These are phyloP conservation scores for Solanum paucissectum DNA, from an alignment of 257 asterid species.

Conservation along the genomic window DNA sequence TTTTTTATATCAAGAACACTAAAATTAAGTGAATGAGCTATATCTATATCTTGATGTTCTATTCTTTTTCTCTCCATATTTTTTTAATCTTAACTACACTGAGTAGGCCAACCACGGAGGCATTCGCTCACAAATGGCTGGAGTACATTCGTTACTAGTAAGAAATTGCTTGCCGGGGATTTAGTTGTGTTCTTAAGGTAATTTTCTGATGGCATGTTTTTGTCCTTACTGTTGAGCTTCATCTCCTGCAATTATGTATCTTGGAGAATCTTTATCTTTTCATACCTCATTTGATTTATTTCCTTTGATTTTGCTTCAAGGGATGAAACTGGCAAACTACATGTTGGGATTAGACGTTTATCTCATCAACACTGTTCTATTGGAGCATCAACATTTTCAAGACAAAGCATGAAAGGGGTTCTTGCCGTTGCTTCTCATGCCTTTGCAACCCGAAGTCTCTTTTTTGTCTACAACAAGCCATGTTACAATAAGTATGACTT, in stretches of 20 bases:
- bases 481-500: background rate
- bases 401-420: background rate
- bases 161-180: slow-evolving; percentile 61
- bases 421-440: slow-evolving; percentile 3
- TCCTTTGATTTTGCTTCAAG: background rate
- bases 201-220: background rate
- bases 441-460: background rate
- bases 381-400: background rate
- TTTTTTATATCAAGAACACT: background rate
- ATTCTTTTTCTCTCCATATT: background rate
- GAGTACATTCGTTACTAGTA: slow-evolving; percentile 59
- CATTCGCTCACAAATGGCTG: slow-evolving; percentile 77
- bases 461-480: slow-evolving; percentile 1
- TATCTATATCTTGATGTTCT: background rate
- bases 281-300: background rate
- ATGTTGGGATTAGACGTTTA: slow-evolving; percentile 9
- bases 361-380: background rate
- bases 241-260: background rate
- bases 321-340: slow-evolving; percentile 3
- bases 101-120: slow-evolving; percentile 66
- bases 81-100: background rate
- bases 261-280: background rate
- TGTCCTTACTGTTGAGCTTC: background rate
- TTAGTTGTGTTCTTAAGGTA: slow-evolving; percentile 66
- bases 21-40: background rate